Base-by-base conservation (phyloP, 2,329 filamentous ascomycete genomes). In the Lachnellula arida region DNA sequence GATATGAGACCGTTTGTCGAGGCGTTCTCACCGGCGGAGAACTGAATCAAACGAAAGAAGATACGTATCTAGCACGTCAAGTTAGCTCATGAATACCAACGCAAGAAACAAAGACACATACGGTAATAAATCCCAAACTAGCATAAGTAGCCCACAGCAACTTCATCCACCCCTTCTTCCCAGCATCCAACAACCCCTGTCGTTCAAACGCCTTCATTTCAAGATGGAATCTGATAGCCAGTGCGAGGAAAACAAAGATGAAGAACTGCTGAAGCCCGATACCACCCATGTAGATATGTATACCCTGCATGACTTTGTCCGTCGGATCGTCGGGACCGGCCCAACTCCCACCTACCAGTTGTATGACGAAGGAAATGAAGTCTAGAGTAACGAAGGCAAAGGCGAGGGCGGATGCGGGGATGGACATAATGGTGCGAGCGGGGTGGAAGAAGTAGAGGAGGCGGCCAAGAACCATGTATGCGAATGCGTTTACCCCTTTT, bases 31-130 rank as follows among this genome's bases (percentile, higher is more conserved):
- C 79, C 80, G 12, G 71, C 70, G 0, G 73, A 73, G 63, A 81
- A 86, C 66, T 86, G 81, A 49, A 74, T 67, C 2, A 87, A 73
- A 25, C 82, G 81, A 70, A 79, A 87, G 58, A 83, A 75, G 65
- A 86, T 84, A 19, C 84, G 78, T 32, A 77, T 67, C 74, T 81
- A 35, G 47, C 49, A 28, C 11, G 14, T 11, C 15, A 25, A 37
- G n/a, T 53, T 46, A 54, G 49, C 6, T 7, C 15, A 28, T 11
- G 5, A 14, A 1, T n/a, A 23, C 12, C 12, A 51, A 15, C n/a
- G 15, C 34, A 34, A 46, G 12, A 15, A 23, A n/a, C 9, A 11
- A 35, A 48, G 44, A 11, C 49, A 53, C 59, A n/a, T 54, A 60
- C 60, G 7, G 60, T 63, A 5, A 65, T 60, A 15, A 65, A 57